phyloP scores from a whole-genome alignment of 164 flowering plant genomes.

The Umbellularia californica region DNA sequence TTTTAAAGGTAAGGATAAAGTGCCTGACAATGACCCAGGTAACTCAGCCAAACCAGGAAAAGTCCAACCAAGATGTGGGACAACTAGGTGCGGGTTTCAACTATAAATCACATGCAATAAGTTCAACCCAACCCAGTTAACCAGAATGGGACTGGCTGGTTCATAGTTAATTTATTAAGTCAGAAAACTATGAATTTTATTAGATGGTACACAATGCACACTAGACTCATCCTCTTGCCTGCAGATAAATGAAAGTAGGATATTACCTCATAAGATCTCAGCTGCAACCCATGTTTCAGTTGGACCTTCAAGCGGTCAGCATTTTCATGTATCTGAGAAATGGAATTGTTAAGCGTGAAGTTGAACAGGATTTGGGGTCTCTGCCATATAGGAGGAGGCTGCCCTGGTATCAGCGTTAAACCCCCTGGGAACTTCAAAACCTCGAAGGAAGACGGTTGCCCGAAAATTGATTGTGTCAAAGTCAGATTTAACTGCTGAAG shows the following conservation, averaged over 20 bases:
- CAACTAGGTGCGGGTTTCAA: too few species aligned
- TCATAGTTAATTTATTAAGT: too few species aligned
- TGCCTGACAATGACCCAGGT: too few species aligned
- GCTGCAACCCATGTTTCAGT: slow-evolving; percentile 53
- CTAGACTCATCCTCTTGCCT: not conserved
- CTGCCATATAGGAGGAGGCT: slow-evolving; percentile 36
- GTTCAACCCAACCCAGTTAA: too few species aligned
- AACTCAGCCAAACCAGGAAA: too few species aligned
- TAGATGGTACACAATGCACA: not conserved
- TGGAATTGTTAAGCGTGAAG: slow-evolving; percentile 61
- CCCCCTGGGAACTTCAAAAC: slow-evolving; percentile 69
- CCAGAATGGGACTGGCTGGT: too few species aligned
- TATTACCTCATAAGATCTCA: slow-evolving; percentile 57
- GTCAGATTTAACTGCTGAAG: slow-evolving; percentile 51
- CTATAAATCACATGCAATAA: too few species aligned
- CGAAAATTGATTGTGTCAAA: slow-evolving; percentile 50
- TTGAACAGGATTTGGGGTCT: slow-evolving; percentile 52
- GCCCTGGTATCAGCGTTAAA: slow-evolving; percentile 47
- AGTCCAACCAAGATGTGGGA: too few species aligned
- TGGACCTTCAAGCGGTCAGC: slow-evolving; percentile 44
- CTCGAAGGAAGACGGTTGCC: slow-evolving; percentile 58
- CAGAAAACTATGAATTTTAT: too few species aligned
- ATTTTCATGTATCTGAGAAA: slow-evolving; percentile 47
- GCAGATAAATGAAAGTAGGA: not conserved
- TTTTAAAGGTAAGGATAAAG: too few species aligned